Base-by-base conservation (phyloP, 352 stramenopile species). In the Phytophthora hybrid region DNA sequence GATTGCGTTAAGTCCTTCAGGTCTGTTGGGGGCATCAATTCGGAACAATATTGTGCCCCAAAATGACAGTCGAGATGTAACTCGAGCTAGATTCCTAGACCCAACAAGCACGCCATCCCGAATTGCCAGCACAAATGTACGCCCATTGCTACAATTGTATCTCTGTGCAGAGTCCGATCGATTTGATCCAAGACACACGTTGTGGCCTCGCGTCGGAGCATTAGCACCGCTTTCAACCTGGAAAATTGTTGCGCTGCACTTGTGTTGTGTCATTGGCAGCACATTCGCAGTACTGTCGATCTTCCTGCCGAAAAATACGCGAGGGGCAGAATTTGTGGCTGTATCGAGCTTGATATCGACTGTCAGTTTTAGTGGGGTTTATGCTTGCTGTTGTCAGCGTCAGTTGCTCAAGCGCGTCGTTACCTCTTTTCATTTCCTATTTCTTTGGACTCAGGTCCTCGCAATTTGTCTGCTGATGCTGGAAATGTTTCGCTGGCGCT, bases 351-450 rank as follows among this genome's bases (percentile, higher is more conserved):
- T 52, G 18, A 13, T 52, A 8, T 21, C 44, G 44, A 52, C 44
- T 6, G 5, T 18, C 7, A 13, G 21, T 8, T 52, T 52, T 10
- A 26, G 4, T 10, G 44, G 44, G 5, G 23, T 13, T 23, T 52
- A 52, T 23, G 18, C 16, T 23, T 52, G 44, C 44, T 52, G 44
- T 23, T 70, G 31, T 23, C 54, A 70, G 53, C 54, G 54, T 13
- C 54, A 71, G 31, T 29, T 71, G 19, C 55, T 64, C 46, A 71
- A 71, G 21, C 54, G 55, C 18, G 13, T 71, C 26, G 1, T 71
- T 29, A 54, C 54, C 5, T 71, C 63, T 23, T 52, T 52, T 23
- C 18, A 52, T 10, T 52, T 52, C 18, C 16, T 52, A 5, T 52
- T 52, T 18, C 44, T 52, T 19, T 52, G 44, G 44, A 23, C 18